These are phyloP conservation scores for Tulasnella calospora DNA, from an alignment of 768 basidiomycete species.

Conservation along the genomic window DNA sequence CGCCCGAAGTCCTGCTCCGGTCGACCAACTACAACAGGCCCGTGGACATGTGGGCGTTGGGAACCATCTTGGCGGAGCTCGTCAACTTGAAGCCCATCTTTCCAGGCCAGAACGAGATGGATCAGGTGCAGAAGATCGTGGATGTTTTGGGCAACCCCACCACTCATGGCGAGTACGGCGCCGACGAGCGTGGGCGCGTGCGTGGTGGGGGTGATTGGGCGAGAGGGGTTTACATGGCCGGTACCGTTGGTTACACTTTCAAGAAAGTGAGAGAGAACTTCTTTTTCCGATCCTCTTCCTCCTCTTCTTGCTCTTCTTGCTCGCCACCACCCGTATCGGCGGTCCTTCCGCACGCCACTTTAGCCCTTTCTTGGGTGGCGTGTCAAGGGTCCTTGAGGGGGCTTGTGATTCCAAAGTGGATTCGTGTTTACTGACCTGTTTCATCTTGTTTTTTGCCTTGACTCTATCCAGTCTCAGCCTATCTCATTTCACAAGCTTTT, in stretches of 20 bases:
- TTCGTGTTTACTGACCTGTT: no score
- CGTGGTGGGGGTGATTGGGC: slow-evolving; percentile 87
- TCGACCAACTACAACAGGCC: slow-evolving; percentile 93
- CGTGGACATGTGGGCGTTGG: slow-evolving; percentile 99
- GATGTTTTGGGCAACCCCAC: slow-evolving; percentile 88
- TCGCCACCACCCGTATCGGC: neutral
- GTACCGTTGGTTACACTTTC: slow-evolving; percentile 78
- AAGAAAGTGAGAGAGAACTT: slow-evolving; percentile 59
- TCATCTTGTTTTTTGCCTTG: neutral
- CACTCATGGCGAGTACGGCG: slow-evolving; percentile 57
- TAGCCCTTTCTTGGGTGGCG: neutral
- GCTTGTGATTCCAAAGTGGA: neutral
- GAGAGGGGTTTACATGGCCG: slow-evolving; percentile 81
- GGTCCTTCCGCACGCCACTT: neutral
- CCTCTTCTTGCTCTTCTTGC: no score
- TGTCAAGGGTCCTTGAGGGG: neutral
- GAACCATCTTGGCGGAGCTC: slow-evolving; percentile 96
- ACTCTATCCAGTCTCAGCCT: slow-evolving; percentile 30
- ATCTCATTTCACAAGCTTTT: slow-evolving; percentile 57
- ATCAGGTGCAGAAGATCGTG: slow-evolving; percentile 87
- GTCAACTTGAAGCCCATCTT: slow-evolving; percentile 93
- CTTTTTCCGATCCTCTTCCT: slow-evolving; percentile 17
- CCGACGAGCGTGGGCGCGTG: slow-evolving; percentile 60
- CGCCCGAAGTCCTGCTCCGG: slow-evolving; percentile 89
- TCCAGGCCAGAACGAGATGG: slow-evolving; percentile 86